phyloP scores from a whole-genome alignment of 2,329 filamentous ascomycete genomes.

The Scopulariopsis brevicaulis region DNA sequence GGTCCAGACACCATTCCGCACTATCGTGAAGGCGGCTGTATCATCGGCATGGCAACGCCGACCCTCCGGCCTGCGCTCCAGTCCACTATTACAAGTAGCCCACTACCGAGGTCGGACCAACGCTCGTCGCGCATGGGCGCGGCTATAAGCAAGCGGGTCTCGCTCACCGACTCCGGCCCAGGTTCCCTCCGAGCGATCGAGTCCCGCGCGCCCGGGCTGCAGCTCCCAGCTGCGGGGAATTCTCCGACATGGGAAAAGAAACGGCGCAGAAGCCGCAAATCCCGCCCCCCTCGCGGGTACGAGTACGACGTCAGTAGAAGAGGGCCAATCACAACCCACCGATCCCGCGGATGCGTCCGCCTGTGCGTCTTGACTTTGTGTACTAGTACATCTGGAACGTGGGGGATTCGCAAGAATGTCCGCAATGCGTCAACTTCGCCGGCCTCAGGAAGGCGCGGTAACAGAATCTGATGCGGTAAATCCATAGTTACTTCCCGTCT shows the following conservation, averaged over 20 bases:
- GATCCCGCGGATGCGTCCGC: neutral
- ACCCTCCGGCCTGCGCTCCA: too few relatives aligned
- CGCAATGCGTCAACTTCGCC: neutral
- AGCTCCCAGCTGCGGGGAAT: neutral
- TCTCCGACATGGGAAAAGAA: neutral
- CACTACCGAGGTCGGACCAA: neutral
- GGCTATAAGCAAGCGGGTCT: neutral
- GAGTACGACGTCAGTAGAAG: neutral
- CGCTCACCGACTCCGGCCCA: neutral
- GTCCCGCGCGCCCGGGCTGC: neutral
- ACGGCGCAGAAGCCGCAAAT: neutral
- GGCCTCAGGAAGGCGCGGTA: neutral
- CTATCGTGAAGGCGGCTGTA: too few relatives aligned
- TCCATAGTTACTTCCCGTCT: neutral
- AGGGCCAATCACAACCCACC: neutral
- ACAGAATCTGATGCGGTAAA: neutral
- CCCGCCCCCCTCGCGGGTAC: neutral
- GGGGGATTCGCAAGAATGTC: neutral
- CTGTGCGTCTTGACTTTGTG: neutral
- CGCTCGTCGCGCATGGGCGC: slow-evolving; percentile 1
- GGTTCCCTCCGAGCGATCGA: neutral
- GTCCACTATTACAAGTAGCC: neutral
- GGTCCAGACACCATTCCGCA: neutral
- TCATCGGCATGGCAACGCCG: too few relatives aligned
- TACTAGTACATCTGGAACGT: neutral